These are phyloP conservation scores for Acanthamoeba royreba DNA, from an alignment of 208 protist genomes.

Conservation along the genomic window DNA sequence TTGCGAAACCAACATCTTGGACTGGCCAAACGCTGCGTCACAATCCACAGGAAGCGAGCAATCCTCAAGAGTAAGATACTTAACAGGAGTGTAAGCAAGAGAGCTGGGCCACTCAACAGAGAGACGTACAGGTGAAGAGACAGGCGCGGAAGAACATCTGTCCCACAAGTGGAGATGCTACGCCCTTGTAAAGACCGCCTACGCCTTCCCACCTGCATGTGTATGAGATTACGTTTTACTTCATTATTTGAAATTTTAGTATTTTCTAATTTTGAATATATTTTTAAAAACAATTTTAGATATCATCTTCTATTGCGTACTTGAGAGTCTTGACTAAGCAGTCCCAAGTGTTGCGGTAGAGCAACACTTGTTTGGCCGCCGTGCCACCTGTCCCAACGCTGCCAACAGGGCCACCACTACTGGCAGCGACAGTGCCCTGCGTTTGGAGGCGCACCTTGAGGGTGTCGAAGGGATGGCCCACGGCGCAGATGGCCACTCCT, in stretches of 20 bases:
- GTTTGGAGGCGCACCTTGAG: constrained; percentile 41
- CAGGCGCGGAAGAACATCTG: constrained; percentile 50
- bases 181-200: constrained; percentile 54
- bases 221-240: too few relatives aligned
- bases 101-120: not conserved
- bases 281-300: too few relatives aligned
- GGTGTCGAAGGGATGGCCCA: constrained; percentile 40
- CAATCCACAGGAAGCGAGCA: not conserved
- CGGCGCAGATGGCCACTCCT: not conserved
- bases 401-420: not conserved
- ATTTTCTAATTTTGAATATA: too few relatives aligned
- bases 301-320: too few relatives aligned
- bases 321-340: constrained; percentile 53
- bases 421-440: too few relatives aligned
- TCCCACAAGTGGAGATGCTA: constrained; percentile 43
- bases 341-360: constrained; percentile 49
- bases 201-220: constrained; percentile 46
- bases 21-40: not conserved
- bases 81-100: not conserved
- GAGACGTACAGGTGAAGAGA: not conserved
- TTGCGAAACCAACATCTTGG: not conserved
- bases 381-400: not conserved
- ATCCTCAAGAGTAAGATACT: not conserved
- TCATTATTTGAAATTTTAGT: too few relatives aligned
- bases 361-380: not conserved